phyloP scores from a whole-genome alignment of 306 rosid species.

The Gynostemma pentaphyllum region DNA sequence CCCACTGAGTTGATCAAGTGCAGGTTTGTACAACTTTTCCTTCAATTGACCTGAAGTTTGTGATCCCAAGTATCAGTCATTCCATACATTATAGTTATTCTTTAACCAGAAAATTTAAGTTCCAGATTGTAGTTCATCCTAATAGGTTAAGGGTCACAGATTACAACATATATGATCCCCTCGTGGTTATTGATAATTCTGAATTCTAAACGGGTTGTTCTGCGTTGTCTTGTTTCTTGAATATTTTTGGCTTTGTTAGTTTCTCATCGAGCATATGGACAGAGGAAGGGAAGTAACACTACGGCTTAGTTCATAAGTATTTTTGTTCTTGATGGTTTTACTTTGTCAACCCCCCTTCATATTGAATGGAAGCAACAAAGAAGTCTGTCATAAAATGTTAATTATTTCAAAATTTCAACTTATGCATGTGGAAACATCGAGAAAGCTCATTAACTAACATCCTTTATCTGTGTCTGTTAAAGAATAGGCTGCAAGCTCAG shows the following conservation, averaged over 20 bases:
- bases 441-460: background rate
- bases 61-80: background rate
- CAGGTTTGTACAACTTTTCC: constrained; percentile 38
- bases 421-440: background rate
- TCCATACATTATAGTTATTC: background rate
- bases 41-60: background rate
- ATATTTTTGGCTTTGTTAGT: background rate
- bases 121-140: too few relatives aligned
- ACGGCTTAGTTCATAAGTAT: background rate
- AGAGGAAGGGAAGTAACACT: background rate
- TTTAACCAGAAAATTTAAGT: too few relatives aligned
- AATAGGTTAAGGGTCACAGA: too few relatives aligned
- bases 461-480: background rate
- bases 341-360: background rate
- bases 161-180: background rate
- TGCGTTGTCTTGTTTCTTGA: background rate
- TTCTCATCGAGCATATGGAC: background rate
- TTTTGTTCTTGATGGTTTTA: background rate
- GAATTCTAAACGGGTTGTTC: background rate
- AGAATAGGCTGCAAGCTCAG: constrained; percentile 83
- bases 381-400: background rate
- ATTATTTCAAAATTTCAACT: background rate
- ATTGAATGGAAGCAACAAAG: background rate
- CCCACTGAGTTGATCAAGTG: constrained; percentile 94
- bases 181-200: background rate